phyloP scores from a whole-genome alignment of 1,139 yeast genomes.

The Kurtzmaniella quercitrusa region DNA sequence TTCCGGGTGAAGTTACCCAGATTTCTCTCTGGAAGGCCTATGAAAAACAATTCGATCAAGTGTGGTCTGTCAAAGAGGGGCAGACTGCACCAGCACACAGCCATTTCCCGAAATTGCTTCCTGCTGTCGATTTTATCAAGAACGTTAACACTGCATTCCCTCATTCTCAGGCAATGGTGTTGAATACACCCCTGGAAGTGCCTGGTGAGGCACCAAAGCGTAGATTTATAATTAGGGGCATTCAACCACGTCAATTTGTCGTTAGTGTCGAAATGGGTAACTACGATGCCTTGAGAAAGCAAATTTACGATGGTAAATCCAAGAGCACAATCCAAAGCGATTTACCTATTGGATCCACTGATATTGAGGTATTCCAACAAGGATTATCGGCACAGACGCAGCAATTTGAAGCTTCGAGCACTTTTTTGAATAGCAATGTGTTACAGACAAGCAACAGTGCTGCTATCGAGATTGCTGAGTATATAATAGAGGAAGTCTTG shows the following conservation, averaged over 20 bases:
- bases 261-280: constrained; percentile 43
- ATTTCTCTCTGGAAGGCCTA: constrained; percentile 95
- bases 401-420: not conserved
- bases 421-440: not conserved
- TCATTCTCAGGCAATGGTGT: constrained; percentile 92
- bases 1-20: constrained; percentile 84
- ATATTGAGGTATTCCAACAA: constrained; percentile 29
- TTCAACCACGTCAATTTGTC: constrained; percentile 47
- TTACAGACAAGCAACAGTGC: constrained; percentile 21
- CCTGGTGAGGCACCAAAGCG: constrained; percentile 53
- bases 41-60: constrained; percentile 69
- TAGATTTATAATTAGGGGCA: constrained; percentile 88
- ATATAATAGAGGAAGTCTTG: constrained; percentile 26
- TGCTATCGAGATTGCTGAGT: constrained; percentile 31
- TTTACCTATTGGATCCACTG: constrained; percentile 37
- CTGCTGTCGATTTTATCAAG: constrained; percentile 95
- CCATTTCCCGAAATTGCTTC: constrained; percentile 61
- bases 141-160: constrained; percentile 90
- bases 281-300: constrained; percentile 40
- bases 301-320: constrained; percentile 8
- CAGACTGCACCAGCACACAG: constrained; percentile 31
- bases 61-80: constrained; percentile 37
- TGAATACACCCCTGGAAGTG: constrained; percentile 42
- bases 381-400: constrained; percentile 14
- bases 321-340: constrained; percentile 7